Evolutionary conservation across 306 rosid genomes (phyloP), one percentile per base, ranked within the genome.

Genomic region (Trifolium repens): DNA sequence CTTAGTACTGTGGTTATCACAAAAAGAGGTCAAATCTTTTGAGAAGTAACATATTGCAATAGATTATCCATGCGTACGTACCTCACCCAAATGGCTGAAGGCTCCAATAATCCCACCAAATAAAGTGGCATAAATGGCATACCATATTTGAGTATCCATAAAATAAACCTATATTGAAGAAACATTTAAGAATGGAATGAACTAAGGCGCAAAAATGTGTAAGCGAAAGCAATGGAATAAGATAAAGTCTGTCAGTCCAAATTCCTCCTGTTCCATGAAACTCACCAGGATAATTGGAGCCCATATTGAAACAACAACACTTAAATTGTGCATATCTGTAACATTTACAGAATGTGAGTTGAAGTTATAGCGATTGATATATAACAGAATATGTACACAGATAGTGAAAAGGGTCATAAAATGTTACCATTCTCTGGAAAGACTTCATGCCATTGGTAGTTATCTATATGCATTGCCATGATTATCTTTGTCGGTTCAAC

Each of bases 61-160:
- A 40, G 64, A 39, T 43, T 81, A 44, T 68, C 68, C 32, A 86
- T 93, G 79, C 52, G 89, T 37, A 86, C 98, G 83, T 54, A 94
- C 98, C 98, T 94, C 98, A 47, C 98, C 98, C 93, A 94, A 86
- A 86, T 94, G 97, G 87, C 93, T 92, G 90, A 91, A 94, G 72
- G 97, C 97, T 74, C 98, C 98, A 65, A 79, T 67, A 85, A 94
- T 94, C 55, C 98, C 98, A 69, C 98, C 98, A 75, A 90, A 89
- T 70, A 94, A 55, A 67, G 97, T 90, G 62, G 98, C 90, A 85
- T 82, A 94, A 85, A 94, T 94, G 80, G 96, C 91, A 88, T 94
- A 94, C 97, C 98, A 94, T 84, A 94, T 91, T 90, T 94, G 98
- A 58, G 96, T 83, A 84, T 94, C 98, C 98, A 90, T 89, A 86